phyloP scores from a whole-genome alignment of 495 filamentous ascomycete genomes.

The Haplographium delicatum region DNA sequence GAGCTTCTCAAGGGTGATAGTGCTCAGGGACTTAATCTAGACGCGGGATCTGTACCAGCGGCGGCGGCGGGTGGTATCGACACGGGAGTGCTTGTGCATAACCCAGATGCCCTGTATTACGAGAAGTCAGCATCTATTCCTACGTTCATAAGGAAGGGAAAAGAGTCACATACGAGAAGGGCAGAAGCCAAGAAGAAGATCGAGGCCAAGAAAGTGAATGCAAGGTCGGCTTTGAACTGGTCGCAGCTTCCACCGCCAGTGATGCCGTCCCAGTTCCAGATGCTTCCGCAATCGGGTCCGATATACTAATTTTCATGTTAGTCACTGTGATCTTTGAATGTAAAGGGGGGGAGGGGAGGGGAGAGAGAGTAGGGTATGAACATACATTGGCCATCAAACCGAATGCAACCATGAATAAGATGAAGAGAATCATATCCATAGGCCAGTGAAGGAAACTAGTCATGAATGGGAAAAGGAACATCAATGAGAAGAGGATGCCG shows the following conservation, averaged over 20 bases:
- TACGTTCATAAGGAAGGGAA: not conserved
- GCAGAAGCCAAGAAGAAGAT: slow-evolving; percentile 51
- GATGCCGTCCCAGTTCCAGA: slow-evolving; percentile 44
- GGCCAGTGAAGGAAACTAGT: slow-evolving; percentile 32
- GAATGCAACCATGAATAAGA: slow-evolving; percentile 50
- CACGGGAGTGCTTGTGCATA: not conserved
- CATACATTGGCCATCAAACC: slow-evolving; percentile 44
- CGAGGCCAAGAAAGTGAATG: slow-evolving; percentile 53
- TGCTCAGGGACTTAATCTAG: not conserved
- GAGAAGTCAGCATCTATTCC: not conserved
- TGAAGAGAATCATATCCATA: slow-evolving; percentile 45
- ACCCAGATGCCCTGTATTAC: not conserved
- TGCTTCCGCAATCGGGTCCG: slow-evolving; percentile 42
- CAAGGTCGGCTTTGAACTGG: slow-evolving; percentile 55
- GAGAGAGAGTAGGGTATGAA: too few species aligned
- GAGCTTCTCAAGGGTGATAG: too few species aligned
- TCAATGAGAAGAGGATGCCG: slow-evolving; percentile 43
- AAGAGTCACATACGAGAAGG: slow-evolving; percentile 29
- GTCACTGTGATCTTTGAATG: not conserved
- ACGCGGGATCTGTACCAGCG: not conserved
- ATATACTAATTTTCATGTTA: slow-evolving; percentile 29
- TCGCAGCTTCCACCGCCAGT: slow-evolving; percentile 34
- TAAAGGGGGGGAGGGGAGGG: not conserved
- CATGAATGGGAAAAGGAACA: slow-evolving; percentile 53
- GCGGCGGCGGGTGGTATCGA: not conserved